phyloP scores from a whole-genome alignment of 176 grass and related monocot species.

The Aechmea fasciata region DNA sequence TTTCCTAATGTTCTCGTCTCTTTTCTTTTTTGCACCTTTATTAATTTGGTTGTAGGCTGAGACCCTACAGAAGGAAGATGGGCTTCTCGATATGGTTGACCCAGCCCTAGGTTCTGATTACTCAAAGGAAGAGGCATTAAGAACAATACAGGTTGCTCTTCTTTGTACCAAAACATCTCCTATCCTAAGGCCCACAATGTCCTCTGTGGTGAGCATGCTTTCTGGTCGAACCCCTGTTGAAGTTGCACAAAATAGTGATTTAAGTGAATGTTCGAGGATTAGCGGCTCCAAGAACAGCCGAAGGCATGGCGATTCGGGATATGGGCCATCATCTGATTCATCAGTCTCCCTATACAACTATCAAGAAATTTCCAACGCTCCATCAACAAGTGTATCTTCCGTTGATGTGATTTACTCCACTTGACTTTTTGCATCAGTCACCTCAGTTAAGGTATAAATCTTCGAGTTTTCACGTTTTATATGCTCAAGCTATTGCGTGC shows the following conservation, averaged over 20 bases:
- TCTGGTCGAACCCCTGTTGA: constrained; percentile 35
- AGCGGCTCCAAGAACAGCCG: constrained; percentile 12
- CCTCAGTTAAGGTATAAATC: no score
- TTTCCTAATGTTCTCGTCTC: neutral
- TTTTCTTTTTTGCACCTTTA: neutral
- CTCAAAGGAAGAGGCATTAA: constrained; percentile 45
- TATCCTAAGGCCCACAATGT: constrained; percentile 57
- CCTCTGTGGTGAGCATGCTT: constrained; percentile 66
- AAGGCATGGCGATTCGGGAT: constrained; percentile 16
- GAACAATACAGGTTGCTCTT: constrained; percentile 48
- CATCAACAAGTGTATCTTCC: constrained; percentile 38
- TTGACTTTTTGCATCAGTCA: neutral
- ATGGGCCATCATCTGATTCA: constrained; percentile 23
- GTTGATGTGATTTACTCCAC: neutral
- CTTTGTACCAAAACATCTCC: constrained; percentile 59
- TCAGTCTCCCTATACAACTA: constrained; percentile 29
- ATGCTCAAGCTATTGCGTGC: no score
- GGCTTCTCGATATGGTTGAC: constrained; percentile 61
- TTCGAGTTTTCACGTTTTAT: no score
- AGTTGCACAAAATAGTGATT: constrained; percentile 24
- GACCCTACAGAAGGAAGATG: constrained; percentile 54
- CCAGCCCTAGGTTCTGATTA: constrained; percentile 45
- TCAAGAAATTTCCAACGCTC: constrained; percentile 28
- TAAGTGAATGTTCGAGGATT: constrained; percentile 16
- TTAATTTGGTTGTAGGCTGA: constrained; percentile 37